phyloP scores from a whole-genome alignment of 257 asterid genomes.

The Lycium ferocissimum region DNA sequence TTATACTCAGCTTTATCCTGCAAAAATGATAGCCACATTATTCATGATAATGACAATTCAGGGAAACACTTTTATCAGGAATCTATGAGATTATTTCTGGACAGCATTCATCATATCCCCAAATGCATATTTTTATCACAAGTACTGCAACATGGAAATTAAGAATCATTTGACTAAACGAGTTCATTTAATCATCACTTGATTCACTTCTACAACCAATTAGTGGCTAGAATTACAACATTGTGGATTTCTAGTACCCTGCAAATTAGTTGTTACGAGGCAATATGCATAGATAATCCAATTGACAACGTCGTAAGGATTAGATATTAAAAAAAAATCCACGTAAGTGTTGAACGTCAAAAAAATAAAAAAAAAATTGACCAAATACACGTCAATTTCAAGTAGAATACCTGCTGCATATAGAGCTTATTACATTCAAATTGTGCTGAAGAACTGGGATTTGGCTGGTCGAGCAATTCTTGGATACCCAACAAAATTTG shows the following conservation, averaged over 20 bases:
- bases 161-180: not conserved
- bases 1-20: slow-evolving; percentile 46
- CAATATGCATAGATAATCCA: slow-evolving; percentile 23
- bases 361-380: not conserved
- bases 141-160: too few relatives aligned
- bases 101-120: too few relatives aligned
- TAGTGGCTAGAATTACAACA: not conserved
- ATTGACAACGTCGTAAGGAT: not conserved
- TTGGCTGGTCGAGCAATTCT: slow-evolving; percentile 48
- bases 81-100: not conserved
- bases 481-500: slow-evolving; percentile 55
- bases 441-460: slow-evolving; percentile 49
- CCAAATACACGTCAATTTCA: not conserved
- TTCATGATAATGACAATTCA: not conserved
- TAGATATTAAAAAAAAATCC: not conserved
- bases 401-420: slow-evolving; percentile 12
- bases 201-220: not conserved
- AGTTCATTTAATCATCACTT: not conserved
- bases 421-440: not conserved
- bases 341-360: not conserved
- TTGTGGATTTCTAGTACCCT: not conserved
- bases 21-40: not conserved
- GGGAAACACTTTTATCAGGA: not conserved
- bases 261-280: not conserved
- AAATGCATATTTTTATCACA: too few relatives aligned